Evolutionary conservation across 805 yeast genomes (phyloP).

Genomic region (Ogataea haglerorum): DNA sequence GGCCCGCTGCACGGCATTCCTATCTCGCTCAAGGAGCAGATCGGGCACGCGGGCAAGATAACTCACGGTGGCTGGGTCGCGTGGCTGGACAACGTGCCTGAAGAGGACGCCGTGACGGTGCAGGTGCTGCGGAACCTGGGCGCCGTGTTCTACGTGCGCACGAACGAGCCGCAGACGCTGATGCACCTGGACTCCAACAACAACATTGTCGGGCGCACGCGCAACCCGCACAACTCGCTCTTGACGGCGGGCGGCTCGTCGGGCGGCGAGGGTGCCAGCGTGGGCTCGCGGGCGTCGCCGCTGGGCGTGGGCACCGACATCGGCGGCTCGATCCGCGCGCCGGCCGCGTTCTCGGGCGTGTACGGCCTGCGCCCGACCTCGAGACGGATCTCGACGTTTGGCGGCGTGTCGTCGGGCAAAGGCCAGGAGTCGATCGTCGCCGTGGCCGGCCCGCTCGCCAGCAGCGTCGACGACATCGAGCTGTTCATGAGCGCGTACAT

Average conservation of each 20-base stretch:
- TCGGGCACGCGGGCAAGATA: slow-evolving; percentile 48
- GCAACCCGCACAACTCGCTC: slow-evolving; percentile 54
- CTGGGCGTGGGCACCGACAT: slow-evolving; percentile 69
- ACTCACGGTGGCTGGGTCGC: slow-evolving; percentile 62
- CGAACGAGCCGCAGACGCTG: slow-evolving; percentile 65
- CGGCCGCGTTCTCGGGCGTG: slow-evolving; percentile 61
- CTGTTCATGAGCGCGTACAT: slow-evolving; percentile 61
- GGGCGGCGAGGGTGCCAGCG: slow-evolving; percentile 68
- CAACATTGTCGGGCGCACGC: slow-evolving; percentile 56
- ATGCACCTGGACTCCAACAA: slow-evolving; percentile 67
- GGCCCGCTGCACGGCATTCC: slow-evolving; percentile 75
- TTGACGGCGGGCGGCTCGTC: slow-evolving; percentile 71
- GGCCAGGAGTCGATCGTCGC: slow-evolving; percentile 67
- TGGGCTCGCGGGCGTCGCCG: slow-evolving; percentile 56
- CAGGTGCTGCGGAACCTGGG: slow-evolving; percentile 49
- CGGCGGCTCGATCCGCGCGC: slow-evolving; percentile 68
- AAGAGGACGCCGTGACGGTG: slow-evolving; percentile 45
- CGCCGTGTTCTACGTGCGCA: slow-evolving; percentile 61
- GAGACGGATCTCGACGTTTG: slow-evolving; percentile 45
- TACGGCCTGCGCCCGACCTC: slow-evolving; percentile 64
- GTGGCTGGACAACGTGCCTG: slow-evolving; percentile 44
- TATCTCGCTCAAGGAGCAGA: slow-evolving; percentile 64
- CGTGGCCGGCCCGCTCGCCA: slow-evolving; percentile 67
- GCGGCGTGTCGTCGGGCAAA: slow-evolving; percentile 52
- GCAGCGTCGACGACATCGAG: slow-evolving; percentile 63